Evolutionary conservation across 1,139 yeast species (phyloP), one percentile per base, ranked within the genome.

Genomic region (Pichiaceae sp.): DNA sequence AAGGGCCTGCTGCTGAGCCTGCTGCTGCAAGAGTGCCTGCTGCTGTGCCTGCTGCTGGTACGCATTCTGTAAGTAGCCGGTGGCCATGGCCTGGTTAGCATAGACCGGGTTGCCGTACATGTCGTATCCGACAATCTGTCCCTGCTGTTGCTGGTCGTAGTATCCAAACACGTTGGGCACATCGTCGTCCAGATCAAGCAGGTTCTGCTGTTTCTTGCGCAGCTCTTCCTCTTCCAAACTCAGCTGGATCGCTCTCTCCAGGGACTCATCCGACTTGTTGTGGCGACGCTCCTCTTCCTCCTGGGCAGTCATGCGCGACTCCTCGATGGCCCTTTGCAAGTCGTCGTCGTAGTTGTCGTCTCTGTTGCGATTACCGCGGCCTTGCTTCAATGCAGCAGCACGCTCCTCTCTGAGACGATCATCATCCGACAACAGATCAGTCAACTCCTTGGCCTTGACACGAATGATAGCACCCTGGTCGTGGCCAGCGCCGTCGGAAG

Each of bases 401-500:
- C 98, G 70, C 58, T 85, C 97, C 42, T 73, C 75, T 35, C 73
- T 67, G 49, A 91, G 70, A 50, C 95, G 70, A 50, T 87, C 96
- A 46, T 85, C 94, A 55, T 91, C 95, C 50, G 73, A 69, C 52
- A 91, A 64, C 42, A 91, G 63, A 16, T 81, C 63, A 0, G 95
- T 89, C 60, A 91, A 68, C 50, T 86, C 96, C 57, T 83, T 85
- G 11, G 98, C 97, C 61, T 89, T 86, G 33, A 85, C 87, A 44
- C 99, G 72, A 45, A 91, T 75, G 39, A 86, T 75, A 8, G 86
- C 84, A 16, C 99, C 98, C 51, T 86, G 95, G 59, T 93, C 99
- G 33, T 69, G 66, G 37, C 86, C 89, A 12, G 64, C 54, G 39
- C 85, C 95, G 55, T 91, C 97, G 36, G 75, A 70, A 54, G 81